Conservation (phyloP, 768 basidiomycete genomes). For the Coprinopsis marcescibilis region DNA sequence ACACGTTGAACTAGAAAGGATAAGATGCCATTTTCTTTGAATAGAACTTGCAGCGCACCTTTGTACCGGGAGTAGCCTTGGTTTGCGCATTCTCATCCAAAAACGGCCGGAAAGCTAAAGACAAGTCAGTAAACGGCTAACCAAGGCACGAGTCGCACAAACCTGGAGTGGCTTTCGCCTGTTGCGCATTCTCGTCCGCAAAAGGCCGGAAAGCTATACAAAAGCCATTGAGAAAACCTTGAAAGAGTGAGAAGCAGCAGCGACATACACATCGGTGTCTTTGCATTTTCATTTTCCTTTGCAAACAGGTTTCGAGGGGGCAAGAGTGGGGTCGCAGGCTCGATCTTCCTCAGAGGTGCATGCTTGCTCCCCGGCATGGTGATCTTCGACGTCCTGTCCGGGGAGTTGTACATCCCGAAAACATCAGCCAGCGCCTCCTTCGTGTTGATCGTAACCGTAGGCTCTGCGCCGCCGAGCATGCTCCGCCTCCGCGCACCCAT, state of each 20-base stretch:
- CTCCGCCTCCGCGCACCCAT: conserved; percentile 40
- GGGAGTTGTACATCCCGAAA: conserved; percentile 94
- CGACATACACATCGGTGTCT: conserved; percentile 27
- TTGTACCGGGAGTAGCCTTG: conserved; percentile 29
- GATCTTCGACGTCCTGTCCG: conserved; percentile 63
- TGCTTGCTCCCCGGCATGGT: conserved; percentile 64
- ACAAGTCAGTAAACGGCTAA: too few species aligned
- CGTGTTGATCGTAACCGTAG: conserved; percentile 94
- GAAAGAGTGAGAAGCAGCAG: background rate
- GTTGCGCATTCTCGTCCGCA: conserved; percentile 17
- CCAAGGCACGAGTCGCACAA: too few species aligned
- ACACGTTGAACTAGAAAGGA: conserved; percentile 55
- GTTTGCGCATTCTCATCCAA: conserved; percentile 54
- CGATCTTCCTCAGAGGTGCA: conserved; percentile 63
- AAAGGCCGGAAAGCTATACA: conserved; percentile 5
- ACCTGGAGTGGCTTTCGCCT: too few species aligned
- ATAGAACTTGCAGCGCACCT: conserved; percentile 26
- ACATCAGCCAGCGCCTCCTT: conserved; percentile 93
- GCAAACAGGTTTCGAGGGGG: conserved; percentile 27
- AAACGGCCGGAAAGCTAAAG: conserved; percentile 60
- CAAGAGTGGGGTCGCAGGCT: conserved; percentile 45
- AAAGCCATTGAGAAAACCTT: too few species aligned
- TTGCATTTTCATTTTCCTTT: conserved; percentile 36
- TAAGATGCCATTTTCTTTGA: conserved; percentile 3
- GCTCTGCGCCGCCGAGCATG: conserved; percentile 46